Base-by-base conservation (phyloP, 768 basidiomycete genomes). In the Amanita exitialis region DNA sequence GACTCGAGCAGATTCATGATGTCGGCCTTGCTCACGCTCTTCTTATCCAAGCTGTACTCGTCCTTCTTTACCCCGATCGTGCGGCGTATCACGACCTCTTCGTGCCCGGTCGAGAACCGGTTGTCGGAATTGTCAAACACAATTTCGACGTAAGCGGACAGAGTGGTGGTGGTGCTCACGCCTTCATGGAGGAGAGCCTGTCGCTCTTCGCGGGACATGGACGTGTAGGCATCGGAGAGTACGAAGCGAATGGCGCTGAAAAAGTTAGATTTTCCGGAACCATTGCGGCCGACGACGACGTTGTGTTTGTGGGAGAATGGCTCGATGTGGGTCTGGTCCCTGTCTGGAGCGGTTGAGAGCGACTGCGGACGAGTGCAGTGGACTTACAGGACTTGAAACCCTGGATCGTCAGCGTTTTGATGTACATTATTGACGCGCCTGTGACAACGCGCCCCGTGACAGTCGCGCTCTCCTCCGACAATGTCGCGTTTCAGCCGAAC, bases 11-110 rank as follows among this genome's bases (percentile, higher is more conserved):
- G 73, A 61, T 91, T 94, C 90, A 96, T 95, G 16, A 99, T 90
- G 61, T 99, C 96, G 3, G 93, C 95, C 66, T 96, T 96, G 65
- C 82, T 88, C 0, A 88, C 86, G 55, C 86, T 91, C 72, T 97
- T 98, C 72, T 87, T 86, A 68, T 99, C 95, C 25, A 98, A 73
- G 56, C 88, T 90, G 69, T 98, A 99, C 69, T 98, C 96, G 62
- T 98, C 96, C 69, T 98, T 99, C 76, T 99, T 98, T 38, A 93
- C 64, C 45, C 96, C 96, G 51, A 99, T 97, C 2, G 96, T 98
- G 27, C 96, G 79, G 10, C 96, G 80, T 3, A 99, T 74, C 27
- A 89, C 80, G 39, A 96, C 79, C 55, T 93, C 90, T 1, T 90
- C 83, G 47, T 87, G 81, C 10, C 86, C 85, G 15, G 93, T 98